These are phyloP conservation scores for Monosporozyma yasuniensis DNA, from an alignment of 805 yeast genomes.

Conservation along the genomic window DNA sequence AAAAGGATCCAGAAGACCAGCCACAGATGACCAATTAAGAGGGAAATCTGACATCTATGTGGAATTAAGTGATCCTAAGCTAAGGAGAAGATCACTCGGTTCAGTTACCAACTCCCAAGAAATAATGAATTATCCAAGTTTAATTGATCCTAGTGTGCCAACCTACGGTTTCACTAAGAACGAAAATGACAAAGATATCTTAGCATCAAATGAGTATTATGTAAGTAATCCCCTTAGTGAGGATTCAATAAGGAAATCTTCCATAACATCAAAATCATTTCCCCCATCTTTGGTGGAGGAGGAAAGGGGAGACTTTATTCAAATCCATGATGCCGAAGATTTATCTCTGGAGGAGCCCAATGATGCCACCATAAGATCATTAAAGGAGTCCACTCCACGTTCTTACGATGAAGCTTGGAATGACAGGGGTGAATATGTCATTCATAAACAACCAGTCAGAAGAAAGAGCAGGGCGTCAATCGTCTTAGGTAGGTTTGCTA, in stretches of 20 bases:
- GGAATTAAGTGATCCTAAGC: background rate
- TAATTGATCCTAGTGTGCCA: slow-evolving; percentile 21
- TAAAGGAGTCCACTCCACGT: background rate
- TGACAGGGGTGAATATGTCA: background rate
- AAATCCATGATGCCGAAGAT: background rate
- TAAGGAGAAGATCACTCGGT: background rate
- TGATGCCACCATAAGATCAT: background rate
- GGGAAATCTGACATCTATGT: background rate
- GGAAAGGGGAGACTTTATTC: too few relatives aligned
- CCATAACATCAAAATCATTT: too few relatives aligned
- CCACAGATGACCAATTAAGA: slow-evolving; percentile 5
- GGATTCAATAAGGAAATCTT: background rate
- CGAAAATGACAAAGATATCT: slow-evolving; percentile 1
- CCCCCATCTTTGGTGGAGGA: too few relatives aligned
- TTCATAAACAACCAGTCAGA: background rate
- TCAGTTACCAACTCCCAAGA: slow-evolving; percentile 12
- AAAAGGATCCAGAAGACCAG: slow-evolving; percentile 6
- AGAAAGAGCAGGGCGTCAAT: background rate
- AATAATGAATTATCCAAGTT: slow-evolving; percentile 22
- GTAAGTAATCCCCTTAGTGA: background rate
- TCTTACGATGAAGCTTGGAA: slow-evolving; percentile 1
- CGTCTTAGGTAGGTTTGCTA: background rate
- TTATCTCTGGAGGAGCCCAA: background rate
- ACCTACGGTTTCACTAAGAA: slow-evolving; percentile 20
- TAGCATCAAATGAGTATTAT: background rate